Evolutionary conservation across 73 alveolate species (phyloP).

Genomic region (Paramecium caudatum): DNA sequence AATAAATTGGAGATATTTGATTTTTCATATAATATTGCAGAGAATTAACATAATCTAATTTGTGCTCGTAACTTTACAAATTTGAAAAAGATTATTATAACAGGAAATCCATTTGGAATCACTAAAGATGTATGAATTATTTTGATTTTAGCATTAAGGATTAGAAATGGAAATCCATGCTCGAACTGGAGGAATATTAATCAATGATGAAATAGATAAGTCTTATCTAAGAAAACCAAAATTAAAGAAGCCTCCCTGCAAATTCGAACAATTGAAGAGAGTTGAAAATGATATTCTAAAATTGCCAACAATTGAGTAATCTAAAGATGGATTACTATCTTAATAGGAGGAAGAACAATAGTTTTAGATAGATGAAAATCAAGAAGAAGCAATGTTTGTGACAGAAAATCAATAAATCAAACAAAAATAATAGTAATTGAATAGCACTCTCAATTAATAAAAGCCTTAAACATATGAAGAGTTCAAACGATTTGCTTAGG

Average conservation of each 20-base stretch:
- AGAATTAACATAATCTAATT: constrained; percentile 72
- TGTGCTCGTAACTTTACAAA: constrained; percentile 75
- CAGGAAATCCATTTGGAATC: constrained; percentile 75
- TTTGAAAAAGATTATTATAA: constrained; percentile 52
- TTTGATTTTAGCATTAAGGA: constrained; percentile 55
- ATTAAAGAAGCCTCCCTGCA: constrained; percentile 60
- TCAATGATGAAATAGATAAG: constrained; percentile 73
- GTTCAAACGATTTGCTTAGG: constrained; percentile 63
- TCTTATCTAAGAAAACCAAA: constrained; percentile 64
- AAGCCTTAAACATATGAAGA: constrained; percentile 67
- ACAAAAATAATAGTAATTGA: constrained; percentile 5
- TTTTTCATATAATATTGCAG: constrained; percentile 75
- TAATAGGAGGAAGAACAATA: constrained; percentile 46
- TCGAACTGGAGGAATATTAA: constrained; percentile 74
- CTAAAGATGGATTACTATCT: neutral
- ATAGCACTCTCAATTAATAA: neutral
- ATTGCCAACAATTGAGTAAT: constrained; percentile 53
- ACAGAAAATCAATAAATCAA: constrained; percentile 64
- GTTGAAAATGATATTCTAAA: constrained; percentile 72
- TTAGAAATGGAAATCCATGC: constrained; percentile 79
- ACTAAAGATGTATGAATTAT: constrained; percentile 46
- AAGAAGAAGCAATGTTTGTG: constrained; percentile 70
- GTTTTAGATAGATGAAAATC: constrained; percentile 38
- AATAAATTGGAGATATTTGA: constrained; percentile 54
- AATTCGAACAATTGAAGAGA: constrained; percentile 73